phyloP scores from a whole-genome alignment of 495 filamentous ascomycete genomes.

The Neurospora sp. region DNA sequence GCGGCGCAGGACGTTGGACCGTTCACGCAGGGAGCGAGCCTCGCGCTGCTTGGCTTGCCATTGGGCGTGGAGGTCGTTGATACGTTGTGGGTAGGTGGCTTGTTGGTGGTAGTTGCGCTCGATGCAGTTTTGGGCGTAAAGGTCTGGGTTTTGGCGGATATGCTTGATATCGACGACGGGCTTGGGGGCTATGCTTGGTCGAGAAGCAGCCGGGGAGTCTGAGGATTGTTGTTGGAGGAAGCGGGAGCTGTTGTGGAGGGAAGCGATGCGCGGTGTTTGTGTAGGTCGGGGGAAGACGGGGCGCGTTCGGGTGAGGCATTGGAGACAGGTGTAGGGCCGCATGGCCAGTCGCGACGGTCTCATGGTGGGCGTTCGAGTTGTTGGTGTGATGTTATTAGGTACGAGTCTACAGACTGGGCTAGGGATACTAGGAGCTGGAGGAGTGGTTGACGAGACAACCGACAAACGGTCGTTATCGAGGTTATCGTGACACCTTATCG shows the following conservation, averaged over 20 bases:
- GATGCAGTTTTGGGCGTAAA: slow-evolving; percentile 72
- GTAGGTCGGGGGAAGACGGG: background rate
- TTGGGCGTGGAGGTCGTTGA: slow-evolving; percentile 58
- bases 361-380: slow-evolving; percentile 9
- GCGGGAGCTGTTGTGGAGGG: slow-evolving; percentile 5
- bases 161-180: slow-evolving; percentile 71
- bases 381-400: background rate
- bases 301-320: slow-evolving; percentile 15
- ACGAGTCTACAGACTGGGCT: background rate
- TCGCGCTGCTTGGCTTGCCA: slow-evolving; percentile 46
- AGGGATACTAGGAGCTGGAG: background rate
- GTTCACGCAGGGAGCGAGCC: slow-evolving; percentile 45
- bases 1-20: slow-evolving; percentile 43
- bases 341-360: slow-evolving; percentile 5
- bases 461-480: background rate
- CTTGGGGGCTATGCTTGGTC: slow-evolving; percentile 68
- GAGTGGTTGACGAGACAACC: background rate
- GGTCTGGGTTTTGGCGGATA: slow-evolving; percentile 69
- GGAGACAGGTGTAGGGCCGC: slow-evolving; percentile 19
- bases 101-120: slow-evolving; percentile 73
- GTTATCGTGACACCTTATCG: background rate
- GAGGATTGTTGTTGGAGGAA: slow-evolving; percentile 1
- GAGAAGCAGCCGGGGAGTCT: background rate
- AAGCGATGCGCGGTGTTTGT: background rate
- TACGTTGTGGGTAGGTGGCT: slow-evolving; percentile 53